Evolutionary conservation across 331 rosid genomes (phyloP).

Genomic region (Stylosanthes scabra): DNA sequence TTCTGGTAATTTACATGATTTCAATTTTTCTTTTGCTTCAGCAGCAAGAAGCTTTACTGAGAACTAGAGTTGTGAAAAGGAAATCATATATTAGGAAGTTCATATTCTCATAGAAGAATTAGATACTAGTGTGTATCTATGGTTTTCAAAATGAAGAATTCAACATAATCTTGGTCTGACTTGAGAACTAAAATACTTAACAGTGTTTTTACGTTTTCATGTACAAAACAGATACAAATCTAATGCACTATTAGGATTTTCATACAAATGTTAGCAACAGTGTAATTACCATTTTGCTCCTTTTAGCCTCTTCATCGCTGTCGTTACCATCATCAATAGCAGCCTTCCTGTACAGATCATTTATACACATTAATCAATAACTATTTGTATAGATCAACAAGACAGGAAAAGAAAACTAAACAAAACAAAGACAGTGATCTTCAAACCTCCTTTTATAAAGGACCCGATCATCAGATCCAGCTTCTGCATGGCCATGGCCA

Average conservation of each 20-base stretch:
- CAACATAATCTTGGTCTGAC: neutral
- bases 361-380: slow-evolving; percentile 16
- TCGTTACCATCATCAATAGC: slow-evolving; percentile 80
- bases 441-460: slow-evolving; percentile 74
- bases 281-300: slow-evolving; percentile 84
- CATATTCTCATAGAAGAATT: neutral
- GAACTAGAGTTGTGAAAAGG: neutral
- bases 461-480: slow-evolving; percentile 77
- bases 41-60: slow-evolving; percentile 5
- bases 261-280: slow-evolving; percentile 24
- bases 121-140: neutral
- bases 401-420: neutral
- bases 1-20: neutral
- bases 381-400: slow-evolving; percentile 15
- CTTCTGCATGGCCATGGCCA: slow-evolving; percentile 90
- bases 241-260: too few relatives aligned
- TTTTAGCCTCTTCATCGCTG: slow-evolving; percentile 87
- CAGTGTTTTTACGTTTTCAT: too few relatives aligned
- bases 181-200: neutral
- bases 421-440: slow-evolving; percentile 5
- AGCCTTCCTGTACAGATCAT: slow-evolving; percentile 64
- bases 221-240: too few relatives aligned
- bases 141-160: neutral
- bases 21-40: slow-evolving; percentile 15
- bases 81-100: neutral